phyloP scores from a whole-genome alignment of 1,284 basidiomycete genomes.

The Boletus smithii region DNA sequence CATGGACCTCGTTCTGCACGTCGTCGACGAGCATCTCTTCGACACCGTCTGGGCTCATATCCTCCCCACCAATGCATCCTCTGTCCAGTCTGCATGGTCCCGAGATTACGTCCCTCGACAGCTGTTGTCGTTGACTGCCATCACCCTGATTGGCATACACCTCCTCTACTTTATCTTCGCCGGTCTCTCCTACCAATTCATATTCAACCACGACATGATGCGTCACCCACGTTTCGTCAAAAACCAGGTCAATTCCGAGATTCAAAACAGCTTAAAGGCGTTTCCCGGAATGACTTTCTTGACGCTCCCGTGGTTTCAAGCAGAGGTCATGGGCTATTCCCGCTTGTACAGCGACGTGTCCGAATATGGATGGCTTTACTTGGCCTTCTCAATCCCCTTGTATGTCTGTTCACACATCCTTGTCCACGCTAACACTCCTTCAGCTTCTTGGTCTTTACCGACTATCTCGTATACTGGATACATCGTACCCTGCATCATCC shows the following conservation, averaged over 20 bases:
- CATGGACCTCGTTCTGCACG: constrained; percentile 82
- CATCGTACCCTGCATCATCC: constrained; percentile 92
- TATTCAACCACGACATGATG: constrained; percentile 98
- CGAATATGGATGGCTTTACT: constrained; percentile 68
- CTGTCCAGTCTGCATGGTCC: constrained; percentile 63
- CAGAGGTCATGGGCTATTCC: constrained; percentile 86
- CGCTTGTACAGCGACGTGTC: constrained; percentile 75
- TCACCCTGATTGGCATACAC: constrained; percentile 83
- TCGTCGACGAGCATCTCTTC: constrained; percentile 73
- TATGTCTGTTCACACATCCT: constrained; percentile 35
- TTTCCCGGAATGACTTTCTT: constrained; percentile 81
- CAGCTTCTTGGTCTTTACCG: constrained; percentile 88
- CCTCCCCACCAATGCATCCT: constrained; percentile 33
- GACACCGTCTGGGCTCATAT: constrained; percentile 77
- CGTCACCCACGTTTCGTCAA: constrained; percentile 91
- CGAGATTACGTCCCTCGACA: constrained; percentile 81
- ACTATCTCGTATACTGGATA: constrained; percentile 91
- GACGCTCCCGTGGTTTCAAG: constrained; percentile 92
- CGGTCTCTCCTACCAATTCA: constrained; percentile 74
- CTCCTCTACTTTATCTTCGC: constrained; percentile 87
- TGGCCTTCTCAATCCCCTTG: constrained; percentile 61
- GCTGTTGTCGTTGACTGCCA: constrained; percentile 64
- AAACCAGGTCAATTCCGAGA: constrained; percentile 84
- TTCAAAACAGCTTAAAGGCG: constrained; percentile 69
- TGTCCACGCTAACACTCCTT: constrained; percentile 5